Evolutionary conservation across 2,329 filamentous ascomycete genomes (phyloP), one percentile per base, ranked within the genome.

Genomic region (Ascocoryne sarcoides): DNA sequence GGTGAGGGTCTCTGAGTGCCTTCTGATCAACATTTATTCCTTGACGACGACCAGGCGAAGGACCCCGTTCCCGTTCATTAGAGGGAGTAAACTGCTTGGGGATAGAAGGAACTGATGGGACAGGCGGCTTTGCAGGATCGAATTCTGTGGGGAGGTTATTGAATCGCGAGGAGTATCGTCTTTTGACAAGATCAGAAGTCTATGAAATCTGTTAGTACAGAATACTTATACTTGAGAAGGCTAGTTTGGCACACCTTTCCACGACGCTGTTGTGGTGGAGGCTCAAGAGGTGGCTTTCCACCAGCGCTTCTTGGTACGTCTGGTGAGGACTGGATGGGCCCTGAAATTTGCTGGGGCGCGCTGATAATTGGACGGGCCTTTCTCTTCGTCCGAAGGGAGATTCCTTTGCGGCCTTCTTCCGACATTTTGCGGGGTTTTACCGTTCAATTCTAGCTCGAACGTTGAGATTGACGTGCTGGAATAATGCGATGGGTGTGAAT

Each of bases 151-250:
- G 83, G 1, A 82, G 63, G 49, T 84, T 79, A 54, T 88, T 90
- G 62, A 95, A 94, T 45, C 90, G 81, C 31, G 89, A 89, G 29
- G 92, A 96, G 64, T 96, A 98, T 53, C 92, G 74, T 53, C 88
- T 76, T 67, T 96, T 96, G 44, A 98, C 89, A 39, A 96, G 70
- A 61, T 98, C 90, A 17, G 76, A 76, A 1, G 77, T 81, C 75
- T 61, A 31, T 12, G 23, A 10, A 26, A 20, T 10, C 4, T 21
- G 29, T 45, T 36, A 50, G 45, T 46, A 37, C 28, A 4, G 3
- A 4, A 26, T 20, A 36, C 14, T 7, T 21, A 36, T 26, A 10
- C 4, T 5, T 26, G 8, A 28, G 14, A 28, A 10, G 23, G 15
- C 19, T 12, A 30, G 14, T 30, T 4, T 4, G 20, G 17, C 62